Evolutionary conservation across 1,139 yeast species (phyloP), one percentile per base, ranked within the genome.

Genomic region (Candida pseudoviswanathii): DNA sequence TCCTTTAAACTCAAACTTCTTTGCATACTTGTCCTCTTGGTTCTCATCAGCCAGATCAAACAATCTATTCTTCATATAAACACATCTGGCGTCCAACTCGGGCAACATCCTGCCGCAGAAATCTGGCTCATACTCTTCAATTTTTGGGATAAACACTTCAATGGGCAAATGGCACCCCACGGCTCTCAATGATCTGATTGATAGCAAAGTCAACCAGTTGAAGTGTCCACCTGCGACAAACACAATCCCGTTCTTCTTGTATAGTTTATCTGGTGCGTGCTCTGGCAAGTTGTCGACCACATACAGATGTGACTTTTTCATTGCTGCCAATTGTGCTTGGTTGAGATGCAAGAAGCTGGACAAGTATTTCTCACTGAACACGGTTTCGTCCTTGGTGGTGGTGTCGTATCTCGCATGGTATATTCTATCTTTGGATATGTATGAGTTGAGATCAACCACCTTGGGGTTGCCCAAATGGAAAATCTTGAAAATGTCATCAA

Each of bases 171-270:
- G 69, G 5, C 85, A 80, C 0, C 91, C 90, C 21, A 80, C 66
- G 16, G 82, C 77, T 54, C 96, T 71, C 45, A 89, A 66, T 47
- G 86, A 77, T 61, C 81, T 79, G 53, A 89, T 77, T 1, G 94
- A 83, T 27, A 86, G 68, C 44, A 87, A 68, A 11, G 90, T 80
- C 54, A 87, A 70, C 78, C 95, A 85, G 61, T 87, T 85, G 70
- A 84, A 54, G 5, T 30, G 29, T 2, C 57, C 57, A 41, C 96
- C 96, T 21, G 94, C 94, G 34, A 87, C 92, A 59, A 82, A 85
- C 1, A 89, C 96, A 38, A 89, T 82, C 29, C 96, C 96, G 51
- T 82, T 75, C 0, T 92, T 92, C n/a, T 68, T 61, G 61, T 81
- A 84, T 8, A 80, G 60, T 2, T 74, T 68, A 30, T 68, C 64